phyloP scores from a whole-genome alignment of 2,329 filamentous ascomycete species.

The Colletotrichum liriopes region DNA sequence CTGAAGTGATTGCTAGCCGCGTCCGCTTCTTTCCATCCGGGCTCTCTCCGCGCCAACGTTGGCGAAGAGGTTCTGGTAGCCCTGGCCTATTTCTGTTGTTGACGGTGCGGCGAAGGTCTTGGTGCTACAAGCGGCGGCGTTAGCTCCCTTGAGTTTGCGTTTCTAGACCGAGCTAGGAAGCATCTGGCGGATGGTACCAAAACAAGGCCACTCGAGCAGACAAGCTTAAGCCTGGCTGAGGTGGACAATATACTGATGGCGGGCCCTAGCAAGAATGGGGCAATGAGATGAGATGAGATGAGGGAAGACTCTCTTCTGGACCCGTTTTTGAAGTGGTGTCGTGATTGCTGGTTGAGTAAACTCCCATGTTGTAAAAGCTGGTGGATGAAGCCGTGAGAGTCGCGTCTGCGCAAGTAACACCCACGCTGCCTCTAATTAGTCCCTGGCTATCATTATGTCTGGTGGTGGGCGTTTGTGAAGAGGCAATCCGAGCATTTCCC shows the following conservation, averaged over 20 bases:
- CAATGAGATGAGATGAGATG: constrained; percentile 5
- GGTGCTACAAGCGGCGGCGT: constrained; percentile 8
- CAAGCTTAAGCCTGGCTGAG: constrained; percentile 3
- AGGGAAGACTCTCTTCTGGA: not conserved
- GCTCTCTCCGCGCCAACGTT: not conserved
- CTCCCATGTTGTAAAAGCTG: not conserved
- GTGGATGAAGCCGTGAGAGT: not conserved
- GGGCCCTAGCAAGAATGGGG: not conserved
- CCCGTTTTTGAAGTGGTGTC: not conserved
- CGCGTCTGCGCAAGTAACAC: not conserved
- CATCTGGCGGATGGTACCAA: constrained; percentile 17
- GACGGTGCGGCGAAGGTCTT: not conserved
- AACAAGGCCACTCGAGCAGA: constrained; percentile 15
- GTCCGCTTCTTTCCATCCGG: not conserved
- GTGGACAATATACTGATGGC: not conserved
- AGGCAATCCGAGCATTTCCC: not conserved
- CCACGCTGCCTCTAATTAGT: not conserved
- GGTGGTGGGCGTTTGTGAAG: constrained; percentile 11
- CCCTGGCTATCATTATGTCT: not conserved
- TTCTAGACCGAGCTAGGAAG: constrained; percentile 13
- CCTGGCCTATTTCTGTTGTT: not conserved
- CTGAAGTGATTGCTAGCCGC: not conserved
- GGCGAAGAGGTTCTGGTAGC: not conserved
- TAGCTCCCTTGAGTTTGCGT: constrained; percentile 22
- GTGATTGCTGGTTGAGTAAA: not conserved